These are phyloP conservation scores for Senecio squalidus DNA, from an alignment of 140 eudicot species.

Conservation along the genomic window DNA sequence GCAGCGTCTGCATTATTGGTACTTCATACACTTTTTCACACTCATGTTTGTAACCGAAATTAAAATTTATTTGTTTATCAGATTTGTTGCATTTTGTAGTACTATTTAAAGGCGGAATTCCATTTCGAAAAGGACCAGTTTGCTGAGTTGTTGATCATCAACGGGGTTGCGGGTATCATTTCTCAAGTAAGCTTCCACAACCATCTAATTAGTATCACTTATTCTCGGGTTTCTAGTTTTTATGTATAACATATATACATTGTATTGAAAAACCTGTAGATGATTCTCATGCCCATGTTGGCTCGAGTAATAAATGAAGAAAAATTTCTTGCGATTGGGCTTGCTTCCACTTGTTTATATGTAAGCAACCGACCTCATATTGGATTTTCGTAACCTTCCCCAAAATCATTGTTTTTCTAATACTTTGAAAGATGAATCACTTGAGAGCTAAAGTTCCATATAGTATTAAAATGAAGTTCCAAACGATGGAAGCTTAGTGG, in stretches of 20 bases:
- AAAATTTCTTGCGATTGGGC: slow-evolving; percentile 67
- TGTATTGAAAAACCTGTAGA: slow-evolving; percentile 37
- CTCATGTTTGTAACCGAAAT: neutral
- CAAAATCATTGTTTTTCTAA: neutral
- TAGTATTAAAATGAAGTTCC: neutral
- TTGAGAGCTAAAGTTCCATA: neutral
- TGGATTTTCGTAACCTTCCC: neutral
- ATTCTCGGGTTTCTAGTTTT: slow-evolving; percentile 3
- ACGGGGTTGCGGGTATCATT: slow-evolving; percentile 59
- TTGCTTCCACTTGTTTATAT: slow-evolving; percentile 50
- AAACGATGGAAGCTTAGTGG: neutral
- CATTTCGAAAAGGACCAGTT: slow-evolving; percentile 65
- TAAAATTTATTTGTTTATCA: slow-evolving; percentile 9
- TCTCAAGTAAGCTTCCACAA: slow-evolving; percentile 52
- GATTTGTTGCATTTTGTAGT: slow-evolving; percentile 45
- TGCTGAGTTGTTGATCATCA: slow-evolving; percentile 46
- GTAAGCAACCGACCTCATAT: slow-evolving; percentile 29
- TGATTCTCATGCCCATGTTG: slow-evolving; percentile 71
- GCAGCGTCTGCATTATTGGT: slow-evolving; percentile 42
- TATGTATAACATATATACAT: slow-evolving; percentile 4
- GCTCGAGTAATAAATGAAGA: slow-evolving; percentile 56
- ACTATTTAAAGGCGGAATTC: slow-evolving; percentile 58
- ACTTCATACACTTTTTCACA: slow-evolving; percentile 11
- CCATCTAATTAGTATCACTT: neutral
- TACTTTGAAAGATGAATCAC: neutral